Percentiles rank a stretch among this genome's conserved stretches.
phyloP scores from a whole-genome alignment of 2,329 filamentous ascomycete species.

The Cladophialophora psammophila region DNA sequence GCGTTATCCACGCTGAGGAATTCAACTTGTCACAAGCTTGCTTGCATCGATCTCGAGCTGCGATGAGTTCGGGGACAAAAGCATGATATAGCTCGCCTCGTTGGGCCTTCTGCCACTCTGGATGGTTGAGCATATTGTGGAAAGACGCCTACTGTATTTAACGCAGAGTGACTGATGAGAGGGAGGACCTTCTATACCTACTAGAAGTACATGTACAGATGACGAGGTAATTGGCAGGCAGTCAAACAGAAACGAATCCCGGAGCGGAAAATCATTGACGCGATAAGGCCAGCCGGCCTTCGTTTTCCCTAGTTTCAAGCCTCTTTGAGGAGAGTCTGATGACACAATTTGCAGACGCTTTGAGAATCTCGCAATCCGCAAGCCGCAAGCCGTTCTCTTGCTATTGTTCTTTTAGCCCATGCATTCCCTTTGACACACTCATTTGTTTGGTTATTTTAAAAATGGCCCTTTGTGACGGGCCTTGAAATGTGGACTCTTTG shows the following conservation, averaged over 20 bases:
- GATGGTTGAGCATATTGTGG: conserved; percentile 5
- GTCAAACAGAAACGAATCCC: neutral
- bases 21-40: conserved; percentile 71
- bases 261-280: conserved; percentile 8
- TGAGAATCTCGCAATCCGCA: neutral
- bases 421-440: conserved; percentile 15
- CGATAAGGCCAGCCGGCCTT: neutral
- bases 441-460: neutral
- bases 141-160: neutral
- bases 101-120: conserved; percentile 60
- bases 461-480: neutral
- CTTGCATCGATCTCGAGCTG: conserved; percentile 68
- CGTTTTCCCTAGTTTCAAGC: neutral
- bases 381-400: neutral
- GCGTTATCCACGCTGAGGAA: conserved; percentile 63
- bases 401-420: conserved; percentile 16
- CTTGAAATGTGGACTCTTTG: neutral
- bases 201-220: neutral
- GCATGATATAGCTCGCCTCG: conserved; percentile 76
- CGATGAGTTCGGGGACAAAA: conserved; percentile 72
- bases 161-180: neutral
- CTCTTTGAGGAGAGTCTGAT: neutral
- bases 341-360: conserved; percentile 9
- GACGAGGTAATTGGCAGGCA: neutral
- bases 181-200: too few relatives aligned